Evolutionary conservation across 2,329 filamentous ascomycete genomes (phyloP).

Genomic region (Huntiella bhutanensis): DNA sequence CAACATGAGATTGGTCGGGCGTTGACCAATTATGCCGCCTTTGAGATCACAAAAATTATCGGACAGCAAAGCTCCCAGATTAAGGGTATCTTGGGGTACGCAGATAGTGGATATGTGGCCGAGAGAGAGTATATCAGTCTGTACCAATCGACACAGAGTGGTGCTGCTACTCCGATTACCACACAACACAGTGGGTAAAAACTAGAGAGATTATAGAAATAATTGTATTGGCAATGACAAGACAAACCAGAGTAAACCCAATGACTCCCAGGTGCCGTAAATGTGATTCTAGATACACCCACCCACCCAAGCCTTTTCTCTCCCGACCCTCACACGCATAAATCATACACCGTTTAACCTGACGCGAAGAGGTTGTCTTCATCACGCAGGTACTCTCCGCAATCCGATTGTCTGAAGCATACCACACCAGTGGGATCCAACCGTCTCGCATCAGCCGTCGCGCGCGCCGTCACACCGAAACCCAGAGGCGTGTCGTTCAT

Average conservation of each 20-base stretch:
- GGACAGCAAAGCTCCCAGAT: slow-evolving; percentile 73
- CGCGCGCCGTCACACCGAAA: slow-evolving; percentile 80
- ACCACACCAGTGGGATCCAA: slow-evolving; percentile 81
- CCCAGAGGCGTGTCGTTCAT: slow-evolving; percentile 92
- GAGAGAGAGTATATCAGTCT: slow-evolving; percentile 75
- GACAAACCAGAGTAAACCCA: slow-evolving; percentile 9
- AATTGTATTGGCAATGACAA: slow-evolving; percentile 5
- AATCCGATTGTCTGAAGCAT: slow-evolving; percentile 81
- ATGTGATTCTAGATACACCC: slow-evolving; percentile 5
- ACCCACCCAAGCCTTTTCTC: not conserved
- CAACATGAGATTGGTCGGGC: slow-evolving; percentile 67
- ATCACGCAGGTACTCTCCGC: slow-evolving; percentile 85
- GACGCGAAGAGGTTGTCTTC: slow-evolving; percentile 46
- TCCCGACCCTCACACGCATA: not conserved
- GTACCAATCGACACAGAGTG: slow-evolving; percentile 31
- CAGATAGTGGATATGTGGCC: slow-evolving; percentile 86
- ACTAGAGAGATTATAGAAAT: not conserved
- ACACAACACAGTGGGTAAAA: not conserved
- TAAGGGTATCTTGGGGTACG: slow-evolving; percentile 62
- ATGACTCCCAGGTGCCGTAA: slow-evolving; percentile 10
- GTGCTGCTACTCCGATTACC: slow-evolving; percentile 20
- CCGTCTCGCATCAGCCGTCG: slow-evolving; percentile 62
- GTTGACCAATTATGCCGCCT: slow-evolving; percentile 79
- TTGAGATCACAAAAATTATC: slow-evolving; percentile 68
- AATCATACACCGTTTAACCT: slow-evolving; percentile 19